Conservation (phyloP, 441 rosid genomes). For the Populus hybrid region DNA sequence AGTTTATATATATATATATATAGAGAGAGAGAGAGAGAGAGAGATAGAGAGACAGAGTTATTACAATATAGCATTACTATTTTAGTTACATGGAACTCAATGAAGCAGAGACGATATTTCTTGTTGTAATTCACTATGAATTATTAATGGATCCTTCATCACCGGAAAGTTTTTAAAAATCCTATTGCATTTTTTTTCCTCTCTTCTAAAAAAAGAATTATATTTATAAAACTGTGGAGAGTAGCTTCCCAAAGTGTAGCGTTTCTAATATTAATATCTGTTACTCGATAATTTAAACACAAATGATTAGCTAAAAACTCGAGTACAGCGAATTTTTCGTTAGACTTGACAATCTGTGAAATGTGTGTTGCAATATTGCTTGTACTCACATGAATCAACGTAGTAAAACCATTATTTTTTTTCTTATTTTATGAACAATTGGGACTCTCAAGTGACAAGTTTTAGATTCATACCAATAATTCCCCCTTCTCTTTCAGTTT, state of each 20-base stretch:
- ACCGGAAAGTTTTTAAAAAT: not conserved
- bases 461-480: too few relatives aligned
- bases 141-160: not conserved
- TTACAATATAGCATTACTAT: too few relatives aligned
- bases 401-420: not conserved
- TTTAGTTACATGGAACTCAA: too few relatives aligned
- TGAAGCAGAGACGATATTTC: too few relatives aligned
- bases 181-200: not conserved
- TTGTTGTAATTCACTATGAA: too few relatives aligned
- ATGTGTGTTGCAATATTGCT: not conserved
- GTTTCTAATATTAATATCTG: not conserved
- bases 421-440: too few relatives aligned
- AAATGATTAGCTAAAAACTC: not conserved
- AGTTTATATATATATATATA: too few relatives aligned
- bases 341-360: not conserved
- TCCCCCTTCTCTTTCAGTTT: not conserved
- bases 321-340: not conserved
- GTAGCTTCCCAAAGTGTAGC: not conserved
- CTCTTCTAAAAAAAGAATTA: too few relatives aligned
- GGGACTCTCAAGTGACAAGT: too few relatives aligned
- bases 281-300: not conserved
- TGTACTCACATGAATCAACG: not conserved
- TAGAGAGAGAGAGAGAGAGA: too few relatives aligned
- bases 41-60: too few relatives aligned
- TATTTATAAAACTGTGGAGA: not conserved